Evolutionary conservation across 2,329 filamentous ascomycete species (phyloP), one percentile per base, ranked within the genome.

Genomic region (Blastomyces parvus): DNA sequence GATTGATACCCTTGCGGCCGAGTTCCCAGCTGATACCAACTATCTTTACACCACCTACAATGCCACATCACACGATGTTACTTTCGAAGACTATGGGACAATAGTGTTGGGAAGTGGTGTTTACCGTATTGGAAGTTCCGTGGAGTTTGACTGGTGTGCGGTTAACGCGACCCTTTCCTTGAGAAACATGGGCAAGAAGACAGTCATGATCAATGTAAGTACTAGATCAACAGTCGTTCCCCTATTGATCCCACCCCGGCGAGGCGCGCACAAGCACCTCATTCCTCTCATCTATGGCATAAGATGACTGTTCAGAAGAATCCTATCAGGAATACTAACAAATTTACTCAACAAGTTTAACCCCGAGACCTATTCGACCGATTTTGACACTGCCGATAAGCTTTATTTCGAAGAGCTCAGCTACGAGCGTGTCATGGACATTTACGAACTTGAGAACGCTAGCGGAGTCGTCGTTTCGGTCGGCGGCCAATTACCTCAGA

Each of bases 1-100:
- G 82, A 97, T 99, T 70, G 94, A 99, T 73, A 99, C 94, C 25
- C 84, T 99, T 65, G 94, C 94, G 69, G 94, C 94, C 52, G 94
- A 99, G 77, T 97, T 97, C 81, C 92, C 92, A 40, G 92, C 91
- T 52, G 84, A 94, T 68, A 96, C 92, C 65, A 96, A 97, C 83
- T 97, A 96, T 78, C 84, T 95, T 33, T 96, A 97, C 81, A 97
- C 93, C 2, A 97, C 94, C 38, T 99, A 99, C 82, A 97, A 99
- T 74, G 94, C 92, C 63, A 89, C 89, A 19, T 88, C 89, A 19
- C 93, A 97, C 79, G 94, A 97, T 76, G 89, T 97, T 59, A 88
- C 85, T 17, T 97, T 99, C 68, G 88, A 97, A 68, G 93, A 97
- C 74, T 89, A 96, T 69, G 92, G 93, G 66, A 89, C 87, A 56